Evolutionary conservation across 257 asterid species (phyloP).

Genomic region (Orobanche coerulescens): DNA sequence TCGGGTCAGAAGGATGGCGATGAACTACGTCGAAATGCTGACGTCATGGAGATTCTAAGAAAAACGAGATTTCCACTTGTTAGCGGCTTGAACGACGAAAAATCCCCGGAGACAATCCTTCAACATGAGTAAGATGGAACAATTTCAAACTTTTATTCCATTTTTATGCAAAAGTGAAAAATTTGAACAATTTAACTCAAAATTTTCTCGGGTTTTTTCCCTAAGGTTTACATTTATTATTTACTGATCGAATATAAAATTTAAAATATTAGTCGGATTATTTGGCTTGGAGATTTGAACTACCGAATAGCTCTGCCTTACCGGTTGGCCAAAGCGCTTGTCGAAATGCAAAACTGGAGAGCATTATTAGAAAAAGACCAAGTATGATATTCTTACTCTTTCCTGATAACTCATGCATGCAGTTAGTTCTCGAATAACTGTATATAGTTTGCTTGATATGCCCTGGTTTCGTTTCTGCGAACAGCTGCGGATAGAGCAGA

Average conservation of each 20-base stretch:
- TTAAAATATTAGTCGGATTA: conserved; percentile 50
- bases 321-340: conserved; percentile 86
- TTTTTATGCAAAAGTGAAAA: not conserved
- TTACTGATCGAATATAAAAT: not conserved
- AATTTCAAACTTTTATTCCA: not conserved
- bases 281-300: conserved; percentile 94
- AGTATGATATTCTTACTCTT: conserved; percentile 34
- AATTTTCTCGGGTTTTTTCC: not conserved
- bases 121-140: conserved; percentile 62
- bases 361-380: conserved; percentile 81
- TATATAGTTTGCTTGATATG: not conserved
- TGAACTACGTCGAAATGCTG: conserved; percentile 77
- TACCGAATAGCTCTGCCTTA: conserved; percentile 78
- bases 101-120: conserved; percentile 75
- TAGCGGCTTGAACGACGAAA: conserved; percentile 42
- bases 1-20: conserved; percentile 93
- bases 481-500: conserved; percentile 90
- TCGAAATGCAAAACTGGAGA: conserved; percentile 97
- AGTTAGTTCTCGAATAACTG: not conserved
- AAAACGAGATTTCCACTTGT: conserved; percentile 85
- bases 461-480: conserved; percentile 5
- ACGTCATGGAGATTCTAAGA: conserved; percentile 77
- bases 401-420: not conserved
- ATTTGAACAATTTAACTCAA: not conserved
- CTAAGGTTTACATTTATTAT: not conserved